Percentiles rank a stretch among this genome's conserved stretches.
These are phyloP conservation scores for Tuber magnatum DNA, from an alignment of 495 filamentous ascomycete genomes.

Conservation along the genomic window DNA sequence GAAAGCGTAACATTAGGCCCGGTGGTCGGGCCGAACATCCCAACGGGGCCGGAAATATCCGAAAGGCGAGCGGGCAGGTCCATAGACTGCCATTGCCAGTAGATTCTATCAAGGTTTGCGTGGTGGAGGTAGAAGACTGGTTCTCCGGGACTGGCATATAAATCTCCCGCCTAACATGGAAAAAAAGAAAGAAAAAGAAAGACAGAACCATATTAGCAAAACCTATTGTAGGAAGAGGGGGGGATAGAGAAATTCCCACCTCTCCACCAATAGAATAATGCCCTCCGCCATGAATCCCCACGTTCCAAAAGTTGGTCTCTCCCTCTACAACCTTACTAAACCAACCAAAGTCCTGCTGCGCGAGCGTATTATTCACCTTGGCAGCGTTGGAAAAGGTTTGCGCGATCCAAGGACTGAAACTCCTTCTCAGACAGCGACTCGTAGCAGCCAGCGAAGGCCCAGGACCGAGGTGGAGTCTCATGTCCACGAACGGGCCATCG, in stretches of 20 bases:
- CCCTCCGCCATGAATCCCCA: conserved; percentile 60
- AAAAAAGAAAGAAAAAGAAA: neutral
- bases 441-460: conserved; percentile 17
- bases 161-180: conserved; percentile 33
- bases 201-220: neutral
- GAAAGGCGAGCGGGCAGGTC: conserved; percentile 31
- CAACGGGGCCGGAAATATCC: conserved; percentile 41
- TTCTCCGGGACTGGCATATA: conserved; percentile 43
- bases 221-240: neutral
- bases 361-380: conserved; percentile 21
- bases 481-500: conserved; percentile 41
- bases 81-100: conserved; percentile 44
- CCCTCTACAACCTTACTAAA: conserved; percentile 43
- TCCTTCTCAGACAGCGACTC: conserved; percentile 57
- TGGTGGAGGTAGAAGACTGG: conserved; percentile 56
- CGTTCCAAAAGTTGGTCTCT: conserved; percentile 46
- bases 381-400: conserved; percentile 29
- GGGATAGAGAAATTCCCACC: neutral
- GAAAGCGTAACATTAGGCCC: conserved; percentile 44
- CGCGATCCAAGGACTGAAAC: conserved; percentile 52
- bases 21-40: conserved; percentile 36
- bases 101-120: conserved; percentile 54
- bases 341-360: conserved; percentile 26
- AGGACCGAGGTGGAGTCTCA: conserved; percentile 43
- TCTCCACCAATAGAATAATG: conserved; percentile 55